These are phyloP conservation scores for Rhodotorula sp. DNA, from an alignment of 1,284 basidiomycete genomes.

Conservation along the genomic window DNA sequence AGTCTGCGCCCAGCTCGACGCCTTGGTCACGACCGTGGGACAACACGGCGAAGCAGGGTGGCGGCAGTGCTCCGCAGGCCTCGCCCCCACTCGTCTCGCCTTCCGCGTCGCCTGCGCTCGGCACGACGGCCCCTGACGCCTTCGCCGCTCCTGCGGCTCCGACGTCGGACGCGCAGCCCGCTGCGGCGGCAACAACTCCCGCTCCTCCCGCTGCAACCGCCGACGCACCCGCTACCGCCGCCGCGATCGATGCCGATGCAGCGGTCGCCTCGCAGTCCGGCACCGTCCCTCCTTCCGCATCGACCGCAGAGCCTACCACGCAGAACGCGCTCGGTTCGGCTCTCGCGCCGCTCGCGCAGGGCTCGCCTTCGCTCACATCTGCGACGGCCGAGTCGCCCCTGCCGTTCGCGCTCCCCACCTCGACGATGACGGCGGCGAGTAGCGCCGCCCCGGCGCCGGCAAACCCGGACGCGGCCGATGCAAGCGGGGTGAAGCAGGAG, in stretches of 20 bases:
- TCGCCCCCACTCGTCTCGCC: neutral
- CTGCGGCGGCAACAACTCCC: neutral
- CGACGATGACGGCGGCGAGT: neutral
- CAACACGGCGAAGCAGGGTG: neutral
- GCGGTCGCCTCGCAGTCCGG: neutral
- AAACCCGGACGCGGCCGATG: too few relatives aligned
- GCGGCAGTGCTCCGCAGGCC: neutral
- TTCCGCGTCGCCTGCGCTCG: neutral
- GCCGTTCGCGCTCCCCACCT: slow-evolving; percentile 4
- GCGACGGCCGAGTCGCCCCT: neutral
- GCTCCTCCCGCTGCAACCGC: neutral
- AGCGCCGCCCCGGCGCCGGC: neutral
- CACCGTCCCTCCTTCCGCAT: neutral
- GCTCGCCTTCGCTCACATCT: neutral
- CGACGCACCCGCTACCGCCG: neutral
- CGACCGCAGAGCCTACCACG: neutral
- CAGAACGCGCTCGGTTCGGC: neutral
- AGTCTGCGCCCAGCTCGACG: slow-evolving; percentile 9
- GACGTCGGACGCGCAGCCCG: neutral
- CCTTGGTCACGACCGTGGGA: slow-evolving; percentile 40
- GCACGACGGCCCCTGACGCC: too few relatives aligned
- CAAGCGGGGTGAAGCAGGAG: neutral
- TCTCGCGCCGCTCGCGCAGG: neutral
- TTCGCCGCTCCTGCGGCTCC: neutral
- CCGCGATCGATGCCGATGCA: neutral